Conservation (phyloP, 306 rosid genomes). For the Pueraria montana region DNA sequence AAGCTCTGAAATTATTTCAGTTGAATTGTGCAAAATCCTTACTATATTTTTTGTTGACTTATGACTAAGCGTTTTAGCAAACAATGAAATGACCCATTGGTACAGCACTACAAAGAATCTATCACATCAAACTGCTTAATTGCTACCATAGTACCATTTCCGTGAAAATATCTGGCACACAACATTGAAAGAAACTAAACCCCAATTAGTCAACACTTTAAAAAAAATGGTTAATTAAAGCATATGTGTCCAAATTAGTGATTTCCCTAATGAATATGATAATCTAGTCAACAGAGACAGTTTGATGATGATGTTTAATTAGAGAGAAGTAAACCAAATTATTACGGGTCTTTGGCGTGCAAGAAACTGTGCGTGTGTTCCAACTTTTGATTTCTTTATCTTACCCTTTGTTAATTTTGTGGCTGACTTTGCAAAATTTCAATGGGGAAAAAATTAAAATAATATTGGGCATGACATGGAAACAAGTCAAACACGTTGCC, state of each 20-base stretch:
- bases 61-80: constrained; percentile 47
- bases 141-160: neutral
- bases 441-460: constrained; percentile 23
- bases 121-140: constrained; percentile 58
- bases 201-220: constrained; percentile 21
- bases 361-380: constrained; percentile 49
- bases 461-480: neutral
- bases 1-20: constrained; percentile 53
- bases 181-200: constrained; percentile 17
- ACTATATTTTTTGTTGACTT: constrained; percentile 61
- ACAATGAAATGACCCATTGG: constrained; percentile 47
- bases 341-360: constrained; percentile 50
- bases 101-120: constrained; percentile 47
- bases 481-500: constrained; percentile 51
- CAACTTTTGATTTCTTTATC: constrained; percentile 44
- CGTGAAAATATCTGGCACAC: constrained; percentile 43
- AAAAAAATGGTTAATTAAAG: neutral
- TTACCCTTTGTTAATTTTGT: constrained; percentile 31
- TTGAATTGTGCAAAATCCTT: constrained; percentile 52
- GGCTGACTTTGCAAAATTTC: constrained; percentile 59
- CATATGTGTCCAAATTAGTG: neutral
- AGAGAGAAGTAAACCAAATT: constrained; percentile 47
- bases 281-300: constrained; percentile 45
- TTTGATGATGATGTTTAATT: constrained; percentile 42
- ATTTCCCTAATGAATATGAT: constrained; percentile 38